Percentiles rank a stretch among this genome's conserved stretches.
phyloP scores from a whole-genome alignment of 2,329 filamentous ascomycete genomes.

The Ceratocystis smalleyi region DNA sequence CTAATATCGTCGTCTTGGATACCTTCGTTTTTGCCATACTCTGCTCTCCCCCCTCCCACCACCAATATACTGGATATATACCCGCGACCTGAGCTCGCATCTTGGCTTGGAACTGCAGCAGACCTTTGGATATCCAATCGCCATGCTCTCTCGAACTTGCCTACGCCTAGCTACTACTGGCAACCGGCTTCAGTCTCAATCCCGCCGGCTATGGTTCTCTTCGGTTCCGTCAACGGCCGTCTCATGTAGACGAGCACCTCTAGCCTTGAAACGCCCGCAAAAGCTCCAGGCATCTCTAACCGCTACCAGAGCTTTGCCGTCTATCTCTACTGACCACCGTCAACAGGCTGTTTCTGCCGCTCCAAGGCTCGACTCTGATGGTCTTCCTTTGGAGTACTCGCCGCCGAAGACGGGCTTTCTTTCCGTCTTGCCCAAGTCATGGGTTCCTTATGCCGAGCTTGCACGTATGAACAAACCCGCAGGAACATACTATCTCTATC shows the following conservation, averaged over 20 bases:
- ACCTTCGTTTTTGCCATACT: too few species aligned
- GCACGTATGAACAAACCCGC: slow-evolving; percentile 67
- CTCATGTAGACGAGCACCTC: not conserved
- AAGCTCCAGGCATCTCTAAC: not conserved
- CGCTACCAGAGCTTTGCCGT: not conserved
- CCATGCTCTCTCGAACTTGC: not conserved
- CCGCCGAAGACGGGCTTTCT: slow-evolving; percentile 58
- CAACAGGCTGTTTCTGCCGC: not conserved
- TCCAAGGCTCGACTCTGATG: slow-evolving; percentile 7
- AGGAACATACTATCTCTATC: slow-evolving; percentile 72
- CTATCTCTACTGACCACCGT: not conserved
- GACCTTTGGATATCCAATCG: not conserved
- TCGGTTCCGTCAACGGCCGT: not conserved
- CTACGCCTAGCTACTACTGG: not conserved
- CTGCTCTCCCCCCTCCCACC: not conserved
- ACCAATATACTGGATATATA: not conserved
- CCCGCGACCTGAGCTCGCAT: not conserved
- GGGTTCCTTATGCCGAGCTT: slow-evolving; percentile 70
- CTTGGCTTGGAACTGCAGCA: not conserved
- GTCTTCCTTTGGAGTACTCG: slow-evolving; percentile 33
- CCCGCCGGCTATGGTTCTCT: slow-evolving; percentile 5
- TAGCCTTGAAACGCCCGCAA: not conserved
- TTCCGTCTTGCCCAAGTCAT: slow-evolving; percentile 49
- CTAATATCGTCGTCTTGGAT: not conserved
- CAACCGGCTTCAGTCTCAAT: not conserved